Base-by-base conservation (phyloP, 192 early-diverging fungal species). In the Linnemannia schmuckeri region DNA sequence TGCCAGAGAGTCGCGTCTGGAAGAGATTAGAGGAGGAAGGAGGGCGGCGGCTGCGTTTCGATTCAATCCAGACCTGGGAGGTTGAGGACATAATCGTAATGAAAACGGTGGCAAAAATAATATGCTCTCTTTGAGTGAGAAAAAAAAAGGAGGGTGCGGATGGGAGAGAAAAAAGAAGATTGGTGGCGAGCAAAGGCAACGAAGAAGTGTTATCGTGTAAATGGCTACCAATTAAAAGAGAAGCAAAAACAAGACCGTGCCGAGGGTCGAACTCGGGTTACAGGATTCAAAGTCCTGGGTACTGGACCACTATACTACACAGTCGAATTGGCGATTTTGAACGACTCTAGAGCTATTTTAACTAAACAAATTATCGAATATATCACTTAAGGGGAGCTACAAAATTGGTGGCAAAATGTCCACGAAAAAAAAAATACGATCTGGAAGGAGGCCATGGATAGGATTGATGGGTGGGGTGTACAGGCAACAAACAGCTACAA, bases 221-320 rank as follows among this genome's bases (percentile, higher is more conserved):
- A 1, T 22, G 4, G 1, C 15, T 52, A 52, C 4, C 37, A 12
- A 12, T 44, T 5, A 44, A 44, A 44, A 44, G 3, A 7, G 40
- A 54, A 9, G 37, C 57, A 81, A 82, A 82, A 82, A 13, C n/a
- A 10, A 82, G 81, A 71, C 68, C 81, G 81, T 76, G 74, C 75
- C 81, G 81, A 82, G 81, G 81, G 74, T 82, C 81, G 81, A 83
- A 83, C 82, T 82, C 81, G 81, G 75, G 81, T 82, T 77, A 77
- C 81, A 76, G 74, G 81, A 82, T 82, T 82, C 81, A 82, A 82
- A 82, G 81, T 82, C 81, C 74, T 76, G 81, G 70, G 81, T 82
- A 82, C 75, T 82, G 74, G 80, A 82, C 54, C 54, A 57, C 54
- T 57, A 57, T 57, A 57, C 54, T 57, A 57, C 54, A 57, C 54